Conservation (phyloP, 1,284 basidiomycete species). For the Trametes hirsuta region DNA sequence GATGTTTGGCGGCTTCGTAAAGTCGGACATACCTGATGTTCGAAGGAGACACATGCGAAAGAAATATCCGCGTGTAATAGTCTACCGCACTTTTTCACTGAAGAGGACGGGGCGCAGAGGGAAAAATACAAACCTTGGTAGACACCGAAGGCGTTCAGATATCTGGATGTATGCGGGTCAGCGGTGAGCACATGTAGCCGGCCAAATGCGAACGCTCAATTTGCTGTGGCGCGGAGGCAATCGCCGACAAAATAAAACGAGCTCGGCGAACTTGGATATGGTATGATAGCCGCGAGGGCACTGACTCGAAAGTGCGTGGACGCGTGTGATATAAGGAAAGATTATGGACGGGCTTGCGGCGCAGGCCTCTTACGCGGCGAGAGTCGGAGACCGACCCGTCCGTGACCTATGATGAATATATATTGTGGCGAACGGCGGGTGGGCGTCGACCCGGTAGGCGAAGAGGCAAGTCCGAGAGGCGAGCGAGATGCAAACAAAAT, state of each 20-base stretch:
- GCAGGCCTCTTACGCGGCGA: no score
- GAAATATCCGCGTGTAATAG: slow-evolving; percentile 50
- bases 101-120: neutral
- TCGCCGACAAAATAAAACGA: no score
- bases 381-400: no score
- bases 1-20: slow-evolving; percentile 7
- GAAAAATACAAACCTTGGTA: slow-evolving; percentile 20
- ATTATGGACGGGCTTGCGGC: no score
- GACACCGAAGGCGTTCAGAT: slow-evolving; percentile 28
- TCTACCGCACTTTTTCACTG: slow-evolving; percentile 32
- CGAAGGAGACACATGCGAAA: slow-evolving; percentile 46
- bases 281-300: no score
- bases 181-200: neutral
- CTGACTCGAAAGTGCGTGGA: no score
- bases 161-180: slow-evolving; percentile 6
- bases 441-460: no score
- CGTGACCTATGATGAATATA: no score
- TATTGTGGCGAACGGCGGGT: no score
- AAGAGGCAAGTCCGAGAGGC: neutral
- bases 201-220: neutral
- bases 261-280: no score
- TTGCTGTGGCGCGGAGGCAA: neutral
- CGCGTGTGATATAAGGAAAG: no score
- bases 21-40: slow-evolving; percentile 44
- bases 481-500: neutral